These are phyloP conservation scores for Kazachstania bromeliacearum DNA, from an alignment of 805 yeast genomes.

Conservation along the genomic window DNA sequence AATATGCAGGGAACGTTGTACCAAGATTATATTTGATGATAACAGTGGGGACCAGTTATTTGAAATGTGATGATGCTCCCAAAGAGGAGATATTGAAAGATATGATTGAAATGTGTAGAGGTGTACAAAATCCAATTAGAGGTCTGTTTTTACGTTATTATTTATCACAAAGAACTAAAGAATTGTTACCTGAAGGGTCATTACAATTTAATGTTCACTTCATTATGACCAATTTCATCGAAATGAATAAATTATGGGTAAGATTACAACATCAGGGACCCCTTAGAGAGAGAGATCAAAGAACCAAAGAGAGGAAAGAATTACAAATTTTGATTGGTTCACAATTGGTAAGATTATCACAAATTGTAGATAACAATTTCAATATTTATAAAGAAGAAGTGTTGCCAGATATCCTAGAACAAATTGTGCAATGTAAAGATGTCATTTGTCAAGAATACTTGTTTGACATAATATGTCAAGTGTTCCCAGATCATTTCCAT, in stretches of 20 bases:
- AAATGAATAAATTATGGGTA: constrained; percentile 98
- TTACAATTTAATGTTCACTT: constrained; percentile 45
- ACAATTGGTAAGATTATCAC: constrained; percentile 80
- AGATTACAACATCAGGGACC: constrained; percentile 94
- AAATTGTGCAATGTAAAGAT: constrained; percentile 86
- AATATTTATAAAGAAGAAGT: constrained; percentile 39
- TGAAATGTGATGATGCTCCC: constrained; percentile 62
- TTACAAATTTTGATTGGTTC: constrained; percentile 88
- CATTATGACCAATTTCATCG: constrained; percentile 78
- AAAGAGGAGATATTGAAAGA: constrained; percentile 82
- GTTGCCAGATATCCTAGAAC: constrained; percentile 76
- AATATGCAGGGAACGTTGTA: constrained; percentile 86
- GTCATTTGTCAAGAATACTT: constrained; percentile 86
- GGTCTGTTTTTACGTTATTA: constrained; percentile 88
- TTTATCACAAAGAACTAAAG: constrained; percentile 70
- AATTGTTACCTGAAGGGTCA: constrained; percentile 24
- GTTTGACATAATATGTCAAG: constrained; percentile 84
- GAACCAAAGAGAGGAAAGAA: constrained; percentile 76
- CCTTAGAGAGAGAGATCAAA: constrained; percentile 63
- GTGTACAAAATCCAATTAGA: constrained; percentile 90
- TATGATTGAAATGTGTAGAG: constrained; percentile 96
- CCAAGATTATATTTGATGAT: constrained; percentile 93
- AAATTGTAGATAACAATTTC: constrained; percentile 35
- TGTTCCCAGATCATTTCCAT: constrained; percentile 90
- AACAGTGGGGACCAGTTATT: constrained; percentile 85